Evolutionary conservation across 371 early-diverging fungal genomes (phyloP).

Genomic region (Entomophthora muscae): DNA sequence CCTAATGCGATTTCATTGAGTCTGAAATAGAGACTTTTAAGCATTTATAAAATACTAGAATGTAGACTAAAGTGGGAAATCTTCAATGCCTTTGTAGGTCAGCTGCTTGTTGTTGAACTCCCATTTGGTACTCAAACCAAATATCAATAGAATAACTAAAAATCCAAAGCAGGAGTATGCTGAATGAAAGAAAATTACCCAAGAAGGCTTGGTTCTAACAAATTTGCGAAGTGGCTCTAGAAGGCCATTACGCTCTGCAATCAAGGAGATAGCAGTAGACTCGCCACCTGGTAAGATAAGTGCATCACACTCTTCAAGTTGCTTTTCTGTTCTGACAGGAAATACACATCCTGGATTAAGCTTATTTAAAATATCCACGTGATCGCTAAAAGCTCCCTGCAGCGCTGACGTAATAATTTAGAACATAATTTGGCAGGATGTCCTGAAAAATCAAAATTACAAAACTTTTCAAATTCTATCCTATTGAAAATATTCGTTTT

Average conservation of each 20-base stretch:
- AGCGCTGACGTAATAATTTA: too few species aligned
- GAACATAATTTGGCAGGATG: too few species aligned
- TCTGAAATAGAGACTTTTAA: neutral
- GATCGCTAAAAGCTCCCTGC: conserved; percentile 87
- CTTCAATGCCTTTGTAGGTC: too few species aligned
- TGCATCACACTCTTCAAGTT: conserved; percentile 55
- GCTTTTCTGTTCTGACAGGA: conserved; percentile 49
- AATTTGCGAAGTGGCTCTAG: conserved; percentile 55
- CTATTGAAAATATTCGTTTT: too few species aligned
- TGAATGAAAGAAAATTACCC: conserved; percentile 35
- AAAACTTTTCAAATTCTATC: too few species aligned
- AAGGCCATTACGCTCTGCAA: conserved; percentile 67
- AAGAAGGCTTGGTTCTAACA: conserved; percentile 58
- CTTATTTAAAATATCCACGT: conserved; percentile 54
- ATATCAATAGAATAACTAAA: too few species aligned
- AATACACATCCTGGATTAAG: conserved; percentile 33
- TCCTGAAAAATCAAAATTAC: too few species aligned
- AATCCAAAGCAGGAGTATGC: too few species aligned
- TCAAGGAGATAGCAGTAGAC: conserved; percentile 76
- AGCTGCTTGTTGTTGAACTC: too few species aligned
- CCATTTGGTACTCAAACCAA: too few species aligned
- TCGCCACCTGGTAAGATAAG: conserved; percentile 93
- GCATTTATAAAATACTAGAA: neutral
- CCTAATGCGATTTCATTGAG: conserved; percentile 18
- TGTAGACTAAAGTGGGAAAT: too few species aligned